These are phyloP conservation scores for Podospora tetraspora DNA, from an alignment of 495 filamentous ascomycete genomes.

Conservation along the genomic window DNA sequence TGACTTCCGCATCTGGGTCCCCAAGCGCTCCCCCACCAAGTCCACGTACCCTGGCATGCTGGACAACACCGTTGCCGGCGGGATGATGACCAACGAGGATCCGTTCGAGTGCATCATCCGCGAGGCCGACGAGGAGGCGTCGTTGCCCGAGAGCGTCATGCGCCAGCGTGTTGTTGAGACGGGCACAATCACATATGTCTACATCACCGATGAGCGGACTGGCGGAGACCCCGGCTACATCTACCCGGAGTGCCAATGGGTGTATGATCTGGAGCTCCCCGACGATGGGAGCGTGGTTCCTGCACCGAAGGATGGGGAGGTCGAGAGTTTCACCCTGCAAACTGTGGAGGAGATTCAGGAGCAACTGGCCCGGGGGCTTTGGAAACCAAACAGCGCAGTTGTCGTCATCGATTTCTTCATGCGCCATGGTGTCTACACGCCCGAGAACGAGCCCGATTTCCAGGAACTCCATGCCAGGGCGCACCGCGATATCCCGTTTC, in stretches of 20 bases:
- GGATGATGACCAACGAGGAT: constrained; percentile 71
- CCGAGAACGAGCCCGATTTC: constrained; percentile 78
- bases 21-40: constrained; percentile 67
- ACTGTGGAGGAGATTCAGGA: constrained; percentile 68
- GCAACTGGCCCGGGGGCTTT: constrained; percentile 64
- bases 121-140: constrained; percentile 85
- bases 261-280: constrained; percentile 82
- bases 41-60: constrained; percentile 82
- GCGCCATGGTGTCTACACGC: constrained; percentile 72
- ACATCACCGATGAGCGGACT: constrained; percentile 68
- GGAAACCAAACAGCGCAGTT: constrained; percentile 91
- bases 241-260: constrained; percentile 87
- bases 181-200: constrained; percentile 80
- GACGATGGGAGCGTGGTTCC: constrained; percentile 53
- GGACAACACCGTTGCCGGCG: constrained; percentile 92
- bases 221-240: constrained; percentile 84
- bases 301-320: constrained; percentile 77
- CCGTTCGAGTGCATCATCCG: constrained; percentile 76
- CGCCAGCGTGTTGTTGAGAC: constrained; percentile 48
- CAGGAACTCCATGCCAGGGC: constrained; percentile 68
- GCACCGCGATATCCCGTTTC: constrained; percentile 79
- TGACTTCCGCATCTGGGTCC: constrained; percentile 78
- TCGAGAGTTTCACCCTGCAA: constrained; percentile 75
- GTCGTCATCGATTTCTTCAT: constrained; percentile 87
- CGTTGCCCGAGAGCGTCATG: constrained; percentile 67